These are phyloP conservation scores for Seiridium cupressi DNA, from an alignment of 2,329 filamentous ascomycete species.

Conservation along the genomic window DNA sequence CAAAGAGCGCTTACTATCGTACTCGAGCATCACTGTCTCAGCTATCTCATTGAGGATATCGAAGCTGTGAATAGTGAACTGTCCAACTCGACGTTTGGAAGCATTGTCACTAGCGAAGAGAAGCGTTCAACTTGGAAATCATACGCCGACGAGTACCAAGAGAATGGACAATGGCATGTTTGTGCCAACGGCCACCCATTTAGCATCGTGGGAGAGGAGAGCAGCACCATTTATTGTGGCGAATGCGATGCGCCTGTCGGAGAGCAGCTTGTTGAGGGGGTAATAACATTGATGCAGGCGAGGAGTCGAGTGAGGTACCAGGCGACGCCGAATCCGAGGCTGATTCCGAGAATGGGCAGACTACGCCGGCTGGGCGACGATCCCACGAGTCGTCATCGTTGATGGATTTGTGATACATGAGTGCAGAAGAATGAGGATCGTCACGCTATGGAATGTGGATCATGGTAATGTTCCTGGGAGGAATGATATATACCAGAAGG, in stretches of 20 bases:
- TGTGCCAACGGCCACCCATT: conserved; percentile 60
- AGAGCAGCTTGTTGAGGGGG: background rate
- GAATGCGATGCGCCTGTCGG: background rate
- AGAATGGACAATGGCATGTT: conserved; percentile 61
- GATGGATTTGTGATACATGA: background rate
- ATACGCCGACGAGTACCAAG: conserved; percentile 47
- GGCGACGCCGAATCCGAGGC: background rate
- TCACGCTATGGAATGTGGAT: no score
- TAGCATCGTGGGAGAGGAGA: conserved; percentile 45
- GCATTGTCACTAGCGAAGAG: conserved; percentile 46
- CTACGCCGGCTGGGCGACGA: background rate
- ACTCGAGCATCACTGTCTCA: background rate
- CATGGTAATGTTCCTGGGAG: no score
- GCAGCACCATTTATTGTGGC: background rate
- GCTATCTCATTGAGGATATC: conserved; percentile 1
- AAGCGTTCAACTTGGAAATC: conserved; percentile 46
- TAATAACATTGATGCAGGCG: background rate
- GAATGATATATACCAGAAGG: no score
- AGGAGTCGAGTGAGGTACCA: background rate
- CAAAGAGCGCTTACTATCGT: background rate
- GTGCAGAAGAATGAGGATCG: background rate
- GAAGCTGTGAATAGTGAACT: background rate
- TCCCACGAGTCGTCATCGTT: background rate
- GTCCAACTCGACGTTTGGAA: background rate
- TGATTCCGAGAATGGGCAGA: background rate